Evolutionary conservation across 2,329 filamentous ascomycete genomes (phyloP).

Genomic region (Aspergillus sp.): DNA sequence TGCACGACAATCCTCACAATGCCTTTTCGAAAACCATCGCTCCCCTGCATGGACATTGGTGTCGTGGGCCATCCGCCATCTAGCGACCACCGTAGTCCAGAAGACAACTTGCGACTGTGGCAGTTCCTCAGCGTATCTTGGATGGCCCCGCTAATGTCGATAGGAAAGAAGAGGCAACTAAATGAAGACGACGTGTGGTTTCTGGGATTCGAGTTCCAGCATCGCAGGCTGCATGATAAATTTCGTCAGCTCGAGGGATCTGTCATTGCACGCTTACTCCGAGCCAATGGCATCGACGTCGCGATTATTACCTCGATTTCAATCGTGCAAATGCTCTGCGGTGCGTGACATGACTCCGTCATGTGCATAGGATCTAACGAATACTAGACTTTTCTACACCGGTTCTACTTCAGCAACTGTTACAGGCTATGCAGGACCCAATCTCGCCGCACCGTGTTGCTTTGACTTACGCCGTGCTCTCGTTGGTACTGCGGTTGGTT

Average conservation of each 20-base stretch:
- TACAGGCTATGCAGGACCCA: conserved; percentile 62
- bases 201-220: conserved; percentile 77
- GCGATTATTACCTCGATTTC: conserved; percentile 64
- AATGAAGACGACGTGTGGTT: conserved; percentile 79
- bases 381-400: conserved; percentile 57
- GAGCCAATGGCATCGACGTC: conserved; percentile 77
- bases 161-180: conserved; percentile 64
- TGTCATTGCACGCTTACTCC: conserved; percentile 65
- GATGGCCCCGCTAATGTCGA: conserved; percentile 70
- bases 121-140: conserved; percentile 84
- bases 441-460: conserved; percentile 53
- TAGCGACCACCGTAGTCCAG: conserved; percentile 64
- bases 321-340: conserved; percentile 59
- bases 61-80: conserved; percentile 56
- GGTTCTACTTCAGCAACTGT: conserved; percentile 68
- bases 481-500: conserved; percentile 59
- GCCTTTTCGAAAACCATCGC: conserved; percentile 63
- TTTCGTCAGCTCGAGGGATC: conserved; percentile 73
- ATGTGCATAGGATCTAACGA: conserved; percentile 15
- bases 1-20: conserved; percentile 61
- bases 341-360: conserved; percentile 30
- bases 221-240: conserved; percentile 67
- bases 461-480: conserved; percentile 63
- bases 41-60: conserved; percentile 58
- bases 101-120: conserved; percentile 76